phyloP scores from a whole-genome alignment of 169 alveolate genomes.

The Plasmodium vinckei region DNA sequence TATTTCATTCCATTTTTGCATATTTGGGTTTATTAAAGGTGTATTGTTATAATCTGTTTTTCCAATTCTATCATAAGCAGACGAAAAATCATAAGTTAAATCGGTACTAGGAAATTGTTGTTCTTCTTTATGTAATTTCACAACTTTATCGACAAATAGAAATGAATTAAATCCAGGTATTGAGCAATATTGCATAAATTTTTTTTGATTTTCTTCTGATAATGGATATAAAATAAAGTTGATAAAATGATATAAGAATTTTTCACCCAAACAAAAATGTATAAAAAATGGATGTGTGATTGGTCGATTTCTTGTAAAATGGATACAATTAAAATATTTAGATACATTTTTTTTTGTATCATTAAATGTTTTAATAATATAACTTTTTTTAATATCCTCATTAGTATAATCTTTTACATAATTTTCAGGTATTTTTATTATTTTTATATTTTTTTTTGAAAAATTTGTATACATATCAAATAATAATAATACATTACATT shows the following conservation, averaged over 20 bases:
- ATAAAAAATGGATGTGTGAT: constrained; percentile 73
- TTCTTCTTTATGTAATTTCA: constrained; percentile 43
- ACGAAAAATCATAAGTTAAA: constrained; percentile 36
- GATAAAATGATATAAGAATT: constrained; percentile 50
- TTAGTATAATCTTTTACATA: constrained; percentile 31
- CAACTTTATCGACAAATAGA: constrained; percentile 43
- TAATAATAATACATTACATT: constrained; percentile 18
- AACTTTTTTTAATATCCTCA: constrained; percentile 15
- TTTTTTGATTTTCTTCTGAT: constrained; percentile 52
- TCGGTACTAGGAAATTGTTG: constrained; percentile 54
- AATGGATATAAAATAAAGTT: constrained; percentile 58
- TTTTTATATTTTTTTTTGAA: constrained; percentile 42
- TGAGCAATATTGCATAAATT: constrained; percentile 70
- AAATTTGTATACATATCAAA: constrained; percentile 39
- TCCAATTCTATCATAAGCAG: constrained; percentile 46
- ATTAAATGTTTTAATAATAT: constrained; percentile 39
- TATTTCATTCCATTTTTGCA: constrained; percentile 32
- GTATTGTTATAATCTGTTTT: background rate
- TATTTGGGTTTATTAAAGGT: background rate
- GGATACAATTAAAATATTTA: constrained; percentile 48
- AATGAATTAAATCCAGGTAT: constrained; percentile 63
- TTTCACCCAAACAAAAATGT: constrained; percentile 49
- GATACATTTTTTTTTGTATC: constrained; percentile 29
- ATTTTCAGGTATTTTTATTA: constrained; percentile 32
- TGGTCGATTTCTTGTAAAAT: constrained; percentile 75